A percentile compares a stretch with the other conserved stretches of the same genome.
Evolutionary conservation across 1,284 basidiomycete genomes (phyloP).

Genomic region (Salmacisia buchloeana): DNA sequence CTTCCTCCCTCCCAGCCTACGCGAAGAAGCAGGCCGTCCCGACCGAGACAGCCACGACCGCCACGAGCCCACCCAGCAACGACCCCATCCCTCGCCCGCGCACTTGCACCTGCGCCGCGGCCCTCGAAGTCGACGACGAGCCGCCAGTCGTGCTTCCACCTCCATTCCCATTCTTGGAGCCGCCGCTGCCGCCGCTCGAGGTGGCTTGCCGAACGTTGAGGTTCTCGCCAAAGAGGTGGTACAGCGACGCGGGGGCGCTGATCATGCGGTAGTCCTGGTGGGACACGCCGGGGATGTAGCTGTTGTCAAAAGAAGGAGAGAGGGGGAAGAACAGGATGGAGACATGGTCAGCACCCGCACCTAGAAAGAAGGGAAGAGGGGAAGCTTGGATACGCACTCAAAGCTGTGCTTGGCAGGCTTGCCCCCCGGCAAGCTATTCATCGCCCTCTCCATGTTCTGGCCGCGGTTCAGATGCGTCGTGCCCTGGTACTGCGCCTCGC

Average conservation of each 20-base stretch:
- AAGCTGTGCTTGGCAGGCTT: conserved; percentile 2
- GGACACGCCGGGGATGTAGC: conserved; percentile 25
- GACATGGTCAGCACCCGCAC: neutral
- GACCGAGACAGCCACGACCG: too few species aligned
- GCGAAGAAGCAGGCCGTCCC: too few species aligned
- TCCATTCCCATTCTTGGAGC: too few species aligned
- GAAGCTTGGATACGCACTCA: conserved; percentile 6
- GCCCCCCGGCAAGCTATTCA: conserved; percentile 6
- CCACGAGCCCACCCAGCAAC: too few species aligned
- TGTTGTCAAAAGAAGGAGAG: conserved; percentile 13
- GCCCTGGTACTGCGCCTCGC: conserved; percentile 39
- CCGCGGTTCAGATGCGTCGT: conserved; percentile 33
- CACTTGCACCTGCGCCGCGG: too few species aligned
- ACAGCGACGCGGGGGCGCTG: conserved; percentile 25
- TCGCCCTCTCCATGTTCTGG: conserved; percentile 26
- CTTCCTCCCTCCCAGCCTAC: too few species aligned
- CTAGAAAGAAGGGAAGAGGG: neutral
- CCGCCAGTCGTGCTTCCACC: too few species aligned
- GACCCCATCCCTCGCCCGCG: too few species aligned
- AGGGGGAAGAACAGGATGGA: neutral
- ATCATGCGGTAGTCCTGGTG: conserved; percentile 41
- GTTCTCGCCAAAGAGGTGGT: conserved; percentile 24
- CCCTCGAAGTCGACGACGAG: too few species aligned
- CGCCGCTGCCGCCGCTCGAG: too few species aligned
- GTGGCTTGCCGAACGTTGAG: conserved; percentile 3